phyloP scores from a whole-genome alignment of 2,329 filamentous ascomycete species.

The Aspergillus pseudonomiae region DNA sequence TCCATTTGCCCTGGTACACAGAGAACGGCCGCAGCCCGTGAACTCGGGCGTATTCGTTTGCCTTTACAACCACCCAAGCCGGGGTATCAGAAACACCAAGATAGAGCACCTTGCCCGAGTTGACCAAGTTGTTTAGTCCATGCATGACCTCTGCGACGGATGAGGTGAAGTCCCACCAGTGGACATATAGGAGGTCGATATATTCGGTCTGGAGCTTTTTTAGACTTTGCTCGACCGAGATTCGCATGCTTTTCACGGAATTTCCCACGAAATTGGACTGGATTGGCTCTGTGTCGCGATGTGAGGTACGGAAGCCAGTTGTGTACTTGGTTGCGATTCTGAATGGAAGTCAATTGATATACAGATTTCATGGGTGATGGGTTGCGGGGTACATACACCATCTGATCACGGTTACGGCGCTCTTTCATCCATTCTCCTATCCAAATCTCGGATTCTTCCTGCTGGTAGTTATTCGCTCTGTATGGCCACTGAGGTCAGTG shows the following conservation, averaged over 20 bases:
- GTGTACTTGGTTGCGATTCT: no score
- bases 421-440: no score
- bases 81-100: neutral
- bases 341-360: no score
- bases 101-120: neutral
- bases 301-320: conserved; percentile 27
- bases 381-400: no score
- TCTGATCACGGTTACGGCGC: no score
- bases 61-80: no score
- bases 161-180: conserved; percentile 65
- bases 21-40: no score
- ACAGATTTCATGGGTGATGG: no score
- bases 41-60: no score
- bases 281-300: conserved; percentile 38
- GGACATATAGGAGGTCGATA: conserved; percentile 41
- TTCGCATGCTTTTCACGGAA: conserved; percentile 32
- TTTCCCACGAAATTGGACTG: conserved; percentile 49
- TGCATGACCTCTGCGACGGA: no score
- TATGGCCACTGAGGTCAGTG: conserved; percentile 53
- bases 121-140: no score
- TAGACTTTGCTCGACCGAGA: conserved; percentile 28
- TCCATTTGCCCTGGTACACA: neutral
- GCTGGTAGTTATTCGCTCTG: conserved; percentile 54
- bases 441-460: conserved; percentile 47
- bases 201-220: conserved; percentile 38